Evolutionary conservation across 2,329 filamentous ascomycete genomes (phyloP), one percentile per base, ranked within the genome.

Genomic region (Triangularia verruculosa): DNA sequence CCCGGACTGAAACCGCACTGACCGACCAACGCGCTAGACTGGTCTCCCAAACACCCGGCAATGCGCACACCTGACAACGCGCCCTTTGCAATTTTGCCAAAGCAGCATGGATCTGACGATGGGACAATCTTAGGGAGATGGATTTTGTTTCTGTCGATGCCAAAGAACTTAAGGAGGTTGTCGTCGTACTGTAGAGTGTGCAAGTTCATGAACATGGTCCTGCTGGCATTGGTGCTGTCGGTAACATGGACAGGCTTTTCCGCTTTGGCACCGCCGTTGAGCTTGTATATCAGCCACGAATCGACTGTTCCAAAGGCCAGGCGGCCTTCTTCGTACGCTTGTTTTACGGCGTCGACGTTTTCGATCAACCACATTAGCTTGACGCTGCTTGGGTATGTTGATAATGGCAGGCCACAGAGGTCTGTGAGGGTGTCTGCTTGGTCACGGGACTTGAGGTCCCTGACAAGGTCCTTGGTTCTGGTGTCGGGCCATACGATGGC

Each of bases 191-290:
- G 76, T 64, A 92, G 82, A 11, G 88, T 93, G 70, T 87, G 83
- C 61, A 97, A 82, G 77, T 96, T 92, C 89, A 96, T 93, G 77
- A 97, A 95, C 92, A 96, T 96, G 65, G 93, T 97, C 72, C 93
- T 83, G 60, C 90, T 94, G 20, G 93, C 93, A 74, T 97, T 97
- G 65, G 91, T 92, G 56, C 89, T 87, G 75, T 97, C 93, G 0
- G 93, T 95, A 63, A 96, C 91, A 73, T 91, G 88, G 52, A 93
- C 77, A 57, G 86, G 84, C 15, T 69, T 73, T 62, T 79, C 78
- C 59, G 83, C 86, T 64, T 86, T 81, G 30, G 80, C 82, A 57
- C 90, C 89, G 63, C 91, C 92, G 72, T 96, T 92, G 58, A 97
- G 84, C 70, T 89, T 88, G 79, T 92, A 96, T 61, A 96, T 84